phyloP scores from a whole-genome alignment of 345 rosid species.

The Fremontodendron californicum region DNA sequence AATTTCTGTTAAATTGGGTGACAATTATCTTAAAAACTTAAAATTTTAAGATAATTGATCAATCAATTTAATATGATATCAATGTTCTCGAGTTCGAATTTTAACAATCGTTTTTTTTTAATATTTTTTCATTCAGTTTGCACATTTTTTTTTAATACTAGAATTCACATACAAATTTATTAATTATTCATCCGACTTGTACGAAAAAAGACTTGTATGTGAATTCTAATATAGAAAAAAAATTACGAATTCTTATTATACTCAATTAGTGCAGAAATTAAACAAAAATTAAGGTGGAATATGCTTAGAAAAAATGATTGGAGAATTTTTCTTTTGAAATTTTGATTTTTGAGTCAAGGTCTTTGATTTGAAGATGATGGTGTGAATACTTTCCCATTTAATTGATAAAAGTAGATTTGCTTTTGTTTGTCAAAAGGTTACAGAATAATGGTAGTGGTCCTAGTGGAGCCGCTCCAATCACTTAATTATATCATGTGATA shows the following conservation, averaged over 20 bases:
- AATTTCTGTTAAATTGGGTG: no score
- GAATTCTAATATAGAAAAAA: no score
- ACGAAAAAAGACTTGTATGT: no score
- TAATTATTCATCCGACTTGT: no score
- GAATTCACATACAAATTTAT: no score
- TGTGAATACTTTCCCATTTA: not conserved
- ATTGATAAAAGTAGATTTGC: not conserved
- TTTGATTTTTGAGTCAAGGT: not conserved
- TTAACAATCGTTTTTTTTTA: no score
- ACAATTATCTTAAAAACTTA: no score
- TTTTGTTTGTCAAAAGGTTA: not conserved
- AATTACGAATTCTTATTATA: not conserved
- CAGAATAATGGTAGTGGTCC: slow-evolving; percentile 4
- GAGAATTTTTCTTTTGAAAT: not conserved
- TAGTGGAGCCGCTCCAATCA: slow-evolving; percentile 7
- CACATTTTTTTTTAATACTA: no score
- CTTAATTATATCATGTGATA: not conserved
- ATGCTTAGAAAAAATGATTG: not conserved
- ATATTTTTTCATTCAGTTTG: no score
- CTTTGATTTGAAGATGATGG: not conserved
- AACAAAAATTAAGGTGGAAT: not conserved
- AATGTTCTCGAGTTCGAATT: no score
- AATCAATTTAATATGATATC: no score
- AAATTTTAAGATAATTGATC: no score
- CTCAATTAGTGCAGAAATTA: not conserved